phyloP scores from a whole-genome alignment of 352 stramenopile genomes.

The Globisporangium acanthophoron region DNA sequence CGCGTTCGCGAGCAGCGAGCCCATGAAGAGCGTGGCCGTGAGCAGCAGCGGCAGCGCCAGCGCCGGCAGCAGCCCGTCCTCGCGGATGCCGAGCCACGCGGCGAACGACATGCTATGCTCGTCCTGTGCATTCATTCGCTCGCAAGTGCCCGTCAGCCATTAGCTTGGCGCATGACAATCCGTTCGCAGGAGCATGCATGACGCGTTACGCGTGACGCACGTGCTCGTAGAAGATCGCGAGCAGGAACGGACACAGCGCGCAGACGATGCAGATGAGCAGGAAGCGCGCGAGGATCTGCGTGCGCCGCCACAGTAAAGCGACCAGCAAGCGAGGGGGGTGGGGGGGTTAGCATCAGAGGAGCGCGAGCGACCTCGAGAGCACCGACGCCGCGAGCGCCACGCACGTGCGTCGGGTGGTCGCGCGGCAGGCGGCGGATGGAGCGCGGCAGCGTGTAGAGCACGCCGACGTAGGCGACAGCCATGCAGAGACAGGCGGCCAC shows the following conservation, averaged over 20 bases:
- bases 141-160: neutral
- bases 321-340: neutral
- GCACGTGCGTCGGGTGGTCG: slow-evolving; percentile 81
- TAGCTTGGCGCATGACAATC: neutral
- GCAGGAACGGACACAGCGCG: slow-evolving; percentile 70
- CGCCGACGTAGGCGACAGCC: slow-evolving; percentile 77
- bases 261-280: slow-evolving; percentile 87
- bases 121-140: slow-evolving; percentile 27
- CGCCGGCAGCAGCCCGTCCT: slow-evolving; percentile 47
- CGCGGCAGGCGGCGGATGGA: slow-evolving; percentile 70
- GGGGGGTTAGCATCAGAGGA: neutral
- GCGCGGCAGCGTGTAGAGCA: slow-evolving; percentile 78
- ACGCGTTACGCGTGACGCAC: slow-evolving; percentile 22
- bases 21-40: slow-evolving; percentile 75
- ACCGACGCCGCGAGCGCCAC: slow-evolving; percentile 1
- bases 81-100: slow-evolving; percentile 78
- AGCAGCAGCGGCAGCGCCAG: slow-evolving; percentile 56
- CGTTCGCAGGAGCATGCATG: neutral
- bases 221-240: slow-evolving; percentile 81
- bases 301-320: neutral
- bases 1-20: slow-evolving; percentile 65
- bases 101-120: slow-evolving; percentile 77
- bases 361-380: neutral
- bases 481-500: slow-evolving; percentile 76
- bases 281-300: slow-evolving; percentile 81